Base-by-base conservation (phyloP, 2,329 filamentous ascomycete genomes). In the Parastagonospora nodorum region DNA sequence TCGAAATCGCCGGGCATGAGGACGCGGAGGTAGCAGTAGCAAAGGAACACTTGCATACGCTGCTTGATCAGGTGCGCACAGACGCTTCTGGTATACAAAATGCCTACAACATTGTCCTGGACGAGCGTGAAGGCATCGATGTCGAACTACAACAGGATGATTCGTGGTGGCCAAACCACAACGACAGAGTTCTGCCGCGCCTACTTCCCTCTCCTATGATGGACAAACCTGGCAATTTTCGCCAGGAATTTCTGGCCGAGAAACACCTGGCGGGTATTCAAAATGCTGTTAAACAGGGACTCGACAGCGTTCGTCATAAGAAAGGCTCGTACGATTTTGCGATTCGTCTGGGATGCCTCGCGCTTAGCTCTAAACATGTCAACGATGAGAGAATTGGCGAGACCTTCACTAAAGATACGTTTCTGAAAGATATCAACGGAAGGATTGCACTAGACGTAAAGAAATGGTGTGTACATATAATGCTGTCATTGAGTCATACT, bases 341-440 rank as follows among this genome's bases (percentile, higher is more conserved):
- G 8, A 57, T 73, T 2, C 66, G 64, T 2, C 54, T 67, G 14
- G 68, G 69, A 8, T 63, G 61, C 28, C 32, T 72, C 14, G 64
- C 53, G 4, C 43, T 72, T 3, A 51, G 45, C 15, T 57, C 60
- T 9, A 51, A 49, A 14, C 44, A 57, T 8, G 52, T 64, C 4
- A 42, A 36, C 8, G 37, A 50, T 12, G 31, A 50, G 2, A 8
- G 52, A 4, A 46, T 68, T 32, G 62, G 62, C 5, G 46, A 55
- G 8, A 55, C 40, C 11, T 56, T 55, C 24, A 16, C 36, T 0
- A 62, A 60, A 14, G 52, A 57, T 0, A 14, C 28, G 1, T 65
- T 68, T 30, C 27, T 51, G 31, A 64, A 45, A n/a, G 45, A 42
- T 0, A 58, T 68, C 16, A 41, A 62, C 5, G 32, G 16, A 2